Percentiles rank a stretch among this genome's conserved stretches.
phyloP scores from a whole-genome alignment of 1,284 basidiomycete species.

The Microbotryum silenes-acaulis region DNA sequence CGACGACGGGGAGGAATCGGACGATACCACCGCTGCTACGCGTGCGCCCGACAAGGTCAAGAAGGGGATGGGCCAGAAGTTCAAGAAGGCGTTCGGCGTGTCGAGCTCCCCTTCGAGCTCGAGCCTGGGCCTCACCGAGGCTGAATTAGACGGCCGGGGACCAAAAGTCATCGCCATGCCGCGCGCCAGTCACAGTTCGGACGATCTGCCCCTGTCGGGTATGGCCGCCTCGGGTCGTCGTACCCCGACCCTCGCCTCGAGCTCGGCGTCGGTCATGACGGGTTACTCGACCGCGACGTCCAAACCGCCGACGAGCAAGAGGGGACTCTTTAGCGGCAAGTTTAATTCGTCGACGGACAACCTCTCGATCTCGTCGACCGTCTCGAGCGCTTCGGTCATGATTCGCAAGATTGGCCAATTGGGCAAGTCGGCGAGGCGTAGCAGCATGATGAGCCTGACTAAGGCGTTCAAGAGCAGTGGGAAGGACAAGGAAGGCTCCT shows the following conservation, averaged over 20 bases:
- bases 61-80: slow-evolving; percentile 22
- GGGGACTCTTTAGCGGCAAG: slow-evolving; percentile 70
- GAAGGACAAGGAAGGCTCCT: slow-evolving; percentile 50
- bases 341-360: slow-evolving; percentile 93
- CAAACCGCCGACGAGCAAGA: slow-evolving; percentile 9
- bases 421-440: slow-evolving; percentile 45
- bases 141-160: slow-evolving; percentile 17
- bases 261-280: slow-evolving; percentile 3
- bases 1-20: slow-evolving; percentile 20
- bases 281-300: too few relatives aligned
- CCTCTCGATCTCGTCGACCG: slow-evolving; percentile 93
- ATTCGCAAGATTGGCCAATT: slow-evolving; percentile 92
- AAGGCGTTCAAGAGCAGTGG: slow-evolving; percentile 66
- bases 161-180: slow-evolving; percentile 5
- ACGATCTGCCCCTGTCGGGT: slow-evolving; percentile 3
- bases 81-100: slow-evolving; percentile 28
- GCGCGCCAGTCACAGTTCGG: slow-evolving; percentile 12
- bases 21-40: slow-evolving; percentile 25
- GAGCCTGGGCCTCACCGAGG: slow-evolving; percentile 4
- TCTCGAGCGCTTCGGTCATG: slow-evolving; percentile 91
- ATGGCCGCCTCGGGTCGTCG: slow-evolving; percentile 3
- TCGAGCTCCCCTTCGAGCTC: slow-evolving; percentile 2
- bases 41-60: slow-evolving; percentile 14
- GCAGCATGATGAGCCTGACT: slow-evolving; percentile 26
- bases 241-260: slow-evolving; percentile 15